phyloP scores from a whole-genome alignment of 495 filamentous ascomycete species.

The Penicillium desertorum region DNA sequence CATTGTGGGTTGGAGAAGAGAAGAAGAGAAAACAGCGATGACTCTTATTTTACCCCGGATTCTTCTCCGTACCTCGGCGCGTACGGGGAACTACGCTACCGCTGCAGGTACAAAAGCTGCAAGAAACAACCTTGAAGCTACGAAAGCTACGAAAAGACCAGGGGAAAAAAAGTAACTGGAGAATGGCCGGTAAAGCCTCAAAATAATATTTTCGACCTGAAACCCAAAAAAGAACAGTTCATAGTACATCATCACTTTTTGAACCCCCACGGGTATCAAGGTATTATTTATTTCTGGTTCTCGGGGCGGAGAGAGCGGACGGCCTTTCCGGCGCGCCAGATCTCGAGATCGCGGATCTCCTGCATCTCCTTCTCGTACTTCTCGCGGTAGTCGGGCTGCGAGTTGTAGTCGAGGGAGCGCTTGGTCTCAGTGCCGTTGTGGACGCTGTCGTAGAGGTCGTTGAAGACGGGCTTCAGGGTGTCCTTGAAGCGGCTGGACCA shows the following conservation, averaged over 20 bases:
- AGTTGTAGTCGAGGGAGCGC: conserved; percentile 93
- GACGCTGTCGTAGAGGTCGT: conserved; percentile 90
- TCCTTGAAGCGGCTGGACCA: conserved; percentile 95
- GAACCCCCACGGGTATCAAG: conserved; percentile 34
- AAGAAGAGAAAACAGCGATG: background rate
- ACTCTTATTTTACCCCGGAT: conserved; percentile 14
- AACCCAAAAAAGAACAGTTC: conserved; percentile 35
- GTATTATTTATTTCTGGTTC: conserved; percentile 74
- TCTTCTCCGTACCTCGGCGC: conserved; percentile 12
- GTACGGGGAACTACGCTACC: background rate
- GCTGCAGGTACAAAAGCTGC: background rate
- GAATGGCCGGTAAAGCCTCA: conserved; percentile 13
- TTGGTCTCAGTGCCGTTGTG: conserved; percentile 86
- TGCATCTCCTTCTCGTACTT: conserved; percentile 95
- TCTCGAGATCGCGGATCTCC: conserved; percentile 94
- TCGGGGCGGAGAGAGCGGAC: conserved; percentile 88
- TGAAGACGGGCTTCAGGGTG: conserved; percentile 96
- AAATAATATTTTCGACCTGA: conserved; percentile 26
- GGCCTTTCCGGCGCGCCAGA: conserved; percentile 98
- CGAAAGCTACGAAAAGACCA: background rate
- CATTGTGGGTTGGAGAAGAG: conserved; percentile 11
- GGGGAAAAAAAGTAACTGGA: conserved; percentile 9
- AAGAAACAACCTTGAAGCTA: too few relatives aligned
- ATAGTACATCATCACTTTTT: conserved; percentile 50
- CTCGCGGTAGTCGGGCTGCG: conserved; percentile 89